These are phyloP conservation scores for Pestalotiopsis sp. DNA, from an alignment of 2,329 filamentous ascomycete genomes.

Conservation along the genomic window DNA sequence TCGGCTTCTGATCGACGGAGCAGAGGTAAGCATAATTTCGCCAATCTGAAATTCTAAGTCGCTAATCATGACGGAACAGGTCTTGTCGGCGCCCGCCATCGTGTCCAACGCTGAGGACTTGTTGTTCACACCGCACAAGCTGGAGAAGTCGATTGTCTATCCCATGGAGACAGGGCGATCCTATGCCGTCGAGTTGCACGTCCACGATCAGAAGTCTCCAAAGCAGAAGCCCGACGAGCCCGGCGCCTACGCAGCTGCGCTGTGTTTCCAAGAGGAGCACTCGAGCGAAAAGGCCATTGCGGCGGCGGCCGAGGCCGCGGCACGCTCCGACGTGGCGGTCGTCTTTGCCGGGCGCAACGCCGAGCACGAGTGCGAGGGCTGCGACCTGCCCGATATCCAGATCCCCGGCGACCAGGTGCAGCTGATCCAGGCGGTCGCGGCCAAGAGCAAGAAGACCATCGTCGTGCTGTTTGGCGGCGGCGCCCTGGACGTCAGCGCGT, in stretches of 20 bases:
- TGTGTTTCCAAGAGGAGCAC: conserved; percentile 6
- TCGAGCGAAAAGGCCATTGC: not conserved
- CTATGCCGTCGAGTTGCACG: not conserved
- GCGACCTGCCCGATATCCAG: not conserved
- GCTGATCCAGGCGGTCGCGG: conserved; percentile 3
- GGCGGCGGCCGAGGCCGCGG: not conserved
- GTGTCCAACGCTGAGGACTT: not conserved
- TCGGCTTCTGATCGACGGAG: not conserved
- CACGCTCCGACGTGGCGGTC: not conserved
- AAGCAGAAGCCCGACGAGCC: not conserved
- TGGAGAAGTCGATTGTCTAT: not conserved
- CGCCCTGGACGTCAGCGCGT: not conserved
- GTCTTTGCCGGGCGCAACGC: conserved; percentile 7
- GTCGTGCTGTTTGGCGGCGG: not conserved
- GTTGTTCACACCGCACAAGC: not conserved
- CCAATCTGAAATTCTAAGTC: too few relatives aligned
- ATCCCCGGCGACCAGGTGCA: not conserved
- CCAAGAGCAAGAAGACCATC: not conserved
- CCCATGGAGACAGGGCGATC: not conserved
- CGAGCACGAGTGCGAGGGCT: conserved; percentile 9
- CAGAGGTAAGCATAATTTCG: not conserved
- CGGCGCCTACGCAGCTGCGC: not conserved
- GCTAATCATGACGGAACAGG: not conserved
- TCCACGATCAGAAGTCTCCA: not conserved
- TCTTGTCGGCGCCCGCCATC: not conserved